These are phyloP conservation scores for Trametes cingulata DNA, from an alignment of 768 basidiomycete genomes.

Conservation along the genomic window DNA sequence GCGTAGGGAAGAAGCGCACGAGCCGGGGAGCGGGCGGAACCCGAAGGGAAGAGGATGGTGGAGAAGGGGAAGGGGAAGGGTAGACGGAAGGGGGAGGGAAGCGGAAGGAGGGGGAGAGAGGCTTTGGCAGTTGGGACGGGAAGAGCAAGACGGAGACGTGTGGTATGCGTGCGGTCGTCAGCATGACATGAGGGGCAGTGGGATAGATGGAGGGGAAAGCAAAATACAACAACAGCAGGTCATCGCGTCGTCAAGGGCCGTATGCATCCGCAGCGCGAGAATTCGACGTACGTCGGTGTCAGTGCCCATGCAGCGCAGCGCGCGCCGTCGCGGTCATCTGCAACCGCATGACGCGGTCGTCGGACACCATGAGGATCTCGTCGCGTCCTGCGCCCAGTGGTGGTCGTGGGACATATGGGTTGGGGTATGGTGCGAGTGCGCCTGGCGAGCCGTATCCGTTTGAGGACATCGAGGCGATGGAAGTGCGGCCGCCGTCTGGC, in stretches of 20 bases:
- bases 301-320: conserved; percentile 8
- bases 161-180: conserved; percentile 17
- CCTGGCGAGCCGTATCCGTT: conserved; percentile 20
- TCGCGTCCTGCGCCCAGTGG: conserved; percentile 59
- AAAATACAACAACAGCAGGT: conserved; percentile 17
- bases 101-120: conserved; percentile 42
- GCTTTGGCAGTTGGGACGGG: neutral
- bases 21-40: neutral
- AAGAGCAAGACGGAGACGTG: conserved; percentile 3
- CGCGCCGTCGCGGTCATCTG: conserved; percentile 44
- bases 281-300: neutral
- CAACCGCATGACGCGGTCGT: conserved; percentile 79
- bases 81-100: conserved; percentile 43
- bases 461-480: conserved; percentile 21
- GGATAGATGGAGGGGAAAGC: conserved; percentile 3
- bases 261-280: neutral
- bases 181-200: neutral
- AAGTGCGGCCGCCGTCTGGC: conserved; percentile 30
- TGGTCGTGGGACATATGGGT: conserved; percentile 43
- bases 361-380: conserved; percentile 89
- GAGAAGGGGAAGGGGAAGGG: neutral
- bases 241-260: conserved; percentile 17
- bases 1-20: conserved; percentile 8
- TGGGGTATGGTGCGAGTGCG: conserved; percentile 41
- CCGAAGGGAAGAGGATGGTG: neutral